Evolutionary conservation across 2,329 filamentous ascomycete genomes (phyloP), one percentile per base, ranked within the genome.

Genomic region (Alternaria postmessia): DNA sequence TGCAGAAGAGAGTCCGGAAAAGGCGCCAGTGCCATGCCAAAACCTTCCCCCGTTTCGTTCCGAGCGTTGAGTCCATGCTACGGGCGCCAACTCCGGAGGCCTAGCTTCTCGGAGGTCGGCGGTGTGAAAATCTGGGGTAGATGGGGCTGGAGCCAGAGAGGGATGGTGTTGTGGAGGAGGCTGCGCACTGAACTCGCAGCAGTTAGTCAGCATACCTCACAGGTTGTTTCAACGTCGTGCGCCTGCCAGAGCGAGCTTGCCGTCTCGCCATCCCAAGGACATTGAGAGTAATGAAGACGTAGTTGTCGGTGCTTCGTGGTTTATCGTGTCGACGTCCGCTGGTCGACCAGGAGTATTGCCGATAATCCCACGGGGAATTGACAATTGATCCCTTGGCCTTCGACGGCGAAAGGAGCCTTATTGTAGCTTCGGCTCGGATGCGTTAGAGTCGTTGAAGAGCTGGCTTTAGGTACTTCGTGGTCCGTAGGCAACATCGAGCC

Each of bases 71-170:
- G 28, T 9, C 28, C 14, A 36, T 36, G 32, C 32, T 36, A 36
- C 34, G 14, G 34, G 34, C 16, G 34, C 34, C 14, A 38, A 7
- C 14, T 38, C 34, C 14, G 34, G 34, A 38, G 6, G 34, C 36
- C 36, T 39, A 39, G 36, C 36, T 39, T 39, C 36, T 39, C n/a
- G 36, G 36, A 39, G n/a, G 36, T 11, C 36, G 36, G 36, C 36
- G 7, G 36, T 39, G 32, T 39, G n/a, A 48, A 65, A 75, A 69
- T 70, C 73, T 69, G 74, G 74, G 74, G 72, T 68, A 71, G 59
- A 54, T 20, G 36, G 36, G 36, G 36, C 62, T 14, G 41, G 18
- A 20, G 63, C 71, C 70, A 68, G 74, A 63, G 72, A 20, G 36
- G n/a, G n/a, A 36, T 36, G 32, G 32, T 36, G 32, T 36, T 36